Base-by-base conservation (phyloP, 1,139 yeast genomes). In the Maudiozyma humilis region DNA sequence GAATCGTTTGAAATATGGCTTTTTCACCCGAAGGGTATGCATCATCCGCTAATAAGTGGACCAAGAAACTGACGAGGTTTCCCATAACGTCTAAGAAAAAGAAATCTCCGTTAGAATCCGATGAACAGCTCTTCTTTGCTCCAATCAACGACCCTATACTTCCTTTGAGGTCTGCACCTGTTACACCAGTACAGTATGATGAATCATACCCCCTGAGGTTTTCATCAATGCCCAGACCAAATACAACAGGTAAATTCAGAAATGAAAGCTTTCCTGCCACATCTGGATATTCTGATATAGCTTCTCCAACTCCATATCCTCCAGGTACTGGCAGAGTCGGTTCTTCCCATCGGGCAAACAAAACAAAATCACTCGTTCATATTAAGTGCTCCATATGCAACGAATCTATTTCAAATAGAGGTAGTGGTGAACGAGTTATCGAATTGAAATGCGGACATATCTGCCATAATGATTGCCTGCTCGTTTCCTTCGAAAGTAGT, bases 351-450 rank as follows among this genome's bases (percentile, higher is more conserved):
- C 27, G 27, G 16, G 32, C 47, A 1, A 39, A 46, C 3, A 20
- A 30, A 3, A 59, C 56, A 38, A 61, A 57, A 43, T 60, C 63
- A 1, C 59, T 59, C 27, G 40, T 56, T 7, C 53, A 54, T 29
- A 57, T 49, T 32, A 40, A 45, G n/a, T 62, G 66, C 40, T 56
- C 64, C 8, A 46, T 62, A 14, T 62, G 66, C 46, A 55, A 57
- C 16, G 66, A 62, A 43, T 52, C 55, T 10, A 55, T 60, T 5
- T 56, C 57, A 5, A 55, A 55, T 37, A 57, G 61, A 40, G 52
- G 59, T 15, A 47, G 46, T 17, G 62, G 59, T 7, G 66, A 62
- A 44, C 55, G 58, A 41, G 50, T 62, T 2, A 52, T 62, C n/a
- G 56, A 56, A 38, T 48, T 62, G 17, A 52, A 51, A 39, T 62